These are phyloP conservation scores for Chrysosporium queenslandicum DNA, from an alignment of 2,329 filamentous ascomycete genomes.

Conservation along the genomic window DNA sequence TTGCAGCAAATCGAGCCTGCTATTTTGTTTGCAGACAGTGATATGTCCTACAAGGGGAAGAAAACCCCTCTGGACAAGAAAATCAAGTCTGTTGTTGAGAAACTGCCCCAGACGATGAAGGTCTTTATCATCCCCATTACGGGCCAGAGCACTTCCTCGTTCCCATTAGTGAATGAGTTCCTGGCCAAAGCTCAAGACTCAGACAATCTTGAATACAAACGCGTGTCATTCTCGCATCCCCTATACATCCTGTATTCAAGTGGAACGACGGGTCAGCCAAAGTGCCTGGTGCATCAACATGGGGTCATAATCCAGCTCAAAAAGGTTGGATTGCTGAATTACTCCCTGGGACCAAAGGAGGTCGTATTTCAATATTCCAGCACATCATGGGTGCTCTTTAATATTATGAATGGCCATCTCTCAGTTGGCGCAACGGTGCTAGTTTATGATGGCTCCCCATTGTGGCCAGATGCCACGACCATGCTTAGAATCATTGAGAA, in stretches of 20 bases:
- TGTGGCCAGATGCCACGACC: conserved; percentile 32
- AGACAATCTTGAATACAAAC: conserved; percentile 30
- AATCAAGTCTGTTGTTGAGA: conserved; percentile 25
- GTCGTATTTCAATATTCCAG: conserved; percentile 40
- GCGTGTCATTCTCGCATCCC: conserved; percentile 35
- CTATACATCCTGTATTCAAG: conserved; percentile 38
- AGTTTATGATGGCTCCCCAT: conserved; percentile 37
- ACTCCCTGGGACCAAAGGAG: conserved; percentile 32
- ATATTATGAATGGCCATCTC: conserved; percentile 38
- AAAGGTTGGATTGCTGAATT: conserved; percentile 38
- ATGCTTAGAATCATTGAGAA: conserved; percentile 31
- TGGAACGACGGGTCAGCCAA: conserved; percentile 38
- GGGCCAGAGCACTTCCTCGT: conserved; percentile 16
- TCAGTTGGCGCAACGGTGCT: conserved; percentile 27
- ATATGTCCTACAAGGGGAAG: conserved; percentile 35
- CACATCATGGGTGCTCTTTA: conserved; percentile 42
- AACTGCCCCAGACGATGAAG: conserved; percentile 20
- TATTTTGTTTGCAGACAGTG: conserved; percentile 35
- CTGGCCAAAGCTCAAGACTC: conserved; percentile 23
- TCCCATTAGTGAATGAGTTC: conserved; percentile 25
- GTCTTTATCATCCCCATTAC: conserved; percentile 21
- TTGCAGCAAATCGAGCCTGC: conserved; percentile 34
- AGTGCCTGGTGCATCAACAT: conserved; percentile 40
- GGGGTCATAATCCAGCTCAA: conserved; percentile 37
- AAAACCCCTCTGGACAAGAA: conserved; percentile 26